These are phyloP conservation scores for Candida methanosorbosa DNA, from an alignment of 805 yeast species.

Conservation along the genomic window DNA sequence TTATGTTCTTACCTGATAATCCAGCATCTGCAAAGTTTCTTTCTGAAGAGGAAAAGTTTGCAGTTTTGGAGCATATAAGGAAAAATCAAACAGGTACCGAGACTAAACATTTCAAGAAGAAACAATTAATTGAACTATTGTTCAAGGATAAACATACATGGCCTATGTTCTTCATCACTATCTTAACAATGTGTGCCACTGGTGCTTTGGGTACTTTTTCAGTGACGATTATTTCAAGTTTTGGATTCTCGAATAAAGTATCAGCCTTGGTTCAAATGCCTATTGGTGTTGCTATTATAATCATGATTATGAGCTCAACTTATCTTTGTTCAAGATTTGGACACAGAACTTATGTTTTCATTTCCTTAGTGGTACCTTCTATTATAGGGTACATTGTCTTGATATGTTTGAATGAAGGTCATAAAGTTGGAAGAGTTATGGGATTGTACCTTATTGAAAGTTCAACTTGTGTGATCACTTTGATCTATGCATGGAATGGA, in stretches of 20 bases:
- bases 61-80: slow-evolving; percentile 22
- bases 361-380: slow-evolving; percentile 6
- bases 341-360: neutral
- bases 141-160: slow-evolving; percentile 25
- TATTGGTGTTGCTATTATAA: slow-evolving; percentile 28
- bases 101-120: slow-evolving; percentile 17
- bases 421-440: slow-evolving; percentile 17
- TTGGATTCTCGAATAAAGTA: slow-evolving; percentile 15
- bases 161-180: slow-evolving; percentile 28
- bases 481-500: slow-evolving; percentile 16
- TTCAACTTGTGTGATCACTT: slow-evolving; percentile 19
- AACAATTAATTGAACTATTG: slow-evolving; percentile 18
- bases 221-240: slow-evolving; percentile 29
- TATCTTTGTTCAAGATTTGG: slow-evolving; percentile 12
- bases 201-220: slow-evolving; percentile 32
- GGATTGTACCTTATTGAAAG: slow-evolving; percentile 20
- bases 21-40: slow-evolving; percentile 38
- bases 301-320: slow-evolving; percentile 15
- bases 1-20: slow-evolving; percentile 44
- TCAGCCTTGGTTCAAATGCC: slow-evolving; percentile 20
- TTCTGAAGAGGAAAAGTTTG: slow-evolving; percentile 23
- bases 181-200: slow-evolving; percentile 19
- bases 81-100: slow-evolving; percentile 15
- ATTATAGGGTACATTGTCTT: slow-evolving; percentile 23
- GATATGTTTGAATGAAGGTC: slow-evolving; percentile 16